Evolutionary conservation across 805 yeast genomes (phyloP), one percentile per base, ranked within the genome.

Genomic region (Cyberlindnera xishuangbannaensis): DNA sequence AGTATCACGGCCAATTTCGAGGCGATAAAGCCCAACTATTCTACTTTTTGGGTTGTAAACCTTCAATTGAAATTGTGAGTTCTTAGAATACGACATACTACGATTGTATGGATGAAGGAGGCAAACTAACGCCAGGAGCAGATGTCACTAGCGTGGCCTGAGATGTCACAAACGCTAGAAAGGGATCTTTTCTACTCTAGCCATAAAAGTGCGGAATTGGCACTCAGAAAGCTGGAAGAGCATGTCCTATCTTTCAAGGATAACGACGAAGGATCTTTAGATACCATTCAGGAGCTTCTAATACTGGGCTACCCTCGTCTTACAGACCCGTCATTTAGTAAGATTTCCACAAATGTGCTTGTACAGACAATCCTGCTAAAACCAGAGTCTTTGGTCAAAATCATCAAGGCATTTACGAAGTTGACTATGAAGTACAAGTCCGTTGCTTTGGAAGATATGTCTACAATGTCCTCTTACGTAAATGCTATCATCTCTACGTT

Each of bases 401-500:
- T 52, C 9, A 26, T 41, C 7, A 44, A 39, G 12, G 57, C 49
- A 8, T 46, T 62, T 25, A 46, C 51, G 15, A 47, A 50, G 29
- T 48, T 64, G 6, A 56, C 67, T 4, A 23, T 52, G 6, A 48
- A 53, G 27, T 27, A 37, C 16, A 48, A 32, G 18, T 46, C 66
- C n/a, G 62, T 69, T 37, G 82, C 90, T 1, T 52, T 69, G 5
- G 61, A 73, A 3, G 84, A 76, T 53, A 61, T 77, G 39, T 51
- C 76, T 42, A 67, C 78, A 18, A 55, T 82, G 17, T 58, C 82
- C 25, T 64, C 65, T 13, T 82, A 88, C 87, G 56, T 65, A 28
- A 64, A 67, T 31, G 51, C 53, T 30, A 43, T 47, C 22, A 47
- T 73, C 53, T 27, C 60, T 4, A 45, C 41, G 17, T 40, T 53